These are phyloP conservation scores for Plenodomus tracheiphilus DNA, from an alignment of 2,329 filamentous ascomycete species.

Conservation along the genomic window DNA sequence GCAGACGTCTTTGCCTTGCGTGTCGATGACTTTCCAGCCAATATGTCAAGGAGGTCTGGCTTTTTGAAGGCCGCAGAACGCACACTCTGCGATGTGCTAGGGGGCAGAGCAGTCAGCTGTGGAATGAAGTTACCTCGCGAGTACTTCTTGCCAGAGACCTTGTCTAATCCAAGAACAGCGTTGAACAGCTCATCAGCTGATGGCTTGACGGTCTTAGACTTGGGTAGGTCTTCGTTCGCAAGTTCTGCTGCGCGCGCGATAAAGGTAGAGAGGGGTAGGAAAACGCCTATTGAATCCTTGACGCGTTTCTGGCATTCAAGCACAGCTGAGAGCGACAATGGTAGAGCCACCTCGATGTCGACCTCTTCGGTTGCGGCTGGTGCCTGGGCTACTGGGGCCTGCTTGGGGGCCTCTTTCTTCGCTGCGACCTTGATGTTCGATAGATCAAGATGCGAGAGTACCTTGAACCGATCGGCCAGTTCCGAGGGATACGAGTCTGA, in stretches of 20 bases:
- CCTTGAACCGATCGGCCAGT: conserved; percentile 71
- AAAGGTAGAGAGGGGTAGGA: conserved; percentile 83
- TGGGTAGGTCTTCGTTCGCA: conserved; percentile 84
- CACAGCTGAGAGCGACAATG: conserved; percentile 78
- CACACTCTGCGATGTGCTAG: conserved; percentile 32
- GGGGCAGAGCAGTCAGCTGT: conserved; percentile 61
- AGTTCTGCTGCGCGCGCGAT: conserved; percentile 81
- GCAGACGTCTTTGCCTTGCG: conserved; percentile 31
- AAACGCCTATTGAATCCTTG: conserved; percentile 74
- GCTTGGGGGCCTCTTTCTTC: conserved; percentile 51
- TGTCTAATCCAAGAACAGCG: conserved; percentile 74
- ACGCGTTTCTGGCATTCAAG: conserved; percentile 80
- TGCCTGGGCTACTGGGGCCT: conserved; percentile 46
- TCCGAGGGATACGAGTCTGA: conserved; percentile 70
- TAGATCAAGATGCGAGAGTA: conserved; percentile 83
- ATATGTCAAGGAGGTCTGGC: conserved; percentile 80
- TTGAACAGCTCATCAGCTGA: conserved; percentile 86
- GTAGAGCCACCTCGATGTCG: conserved; percentile 66
- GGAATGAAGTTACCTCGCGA: conserved; percentile 70
- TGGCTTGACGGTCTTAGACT: conserved; percentile 64
- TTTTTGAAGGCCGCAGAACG: conserved; percentile 52
- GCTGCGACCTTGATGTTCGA: conserved; percentile 87
- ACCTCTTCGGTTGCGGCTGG: conserved; percentile 50
- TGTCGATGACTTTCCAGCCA: conserved; percentile 49
- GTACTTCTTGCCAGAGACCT: conserved; percentile 49